Conservation (phyloP, 331 rosid species). For the Erythrophleum ivorense region DNA sequence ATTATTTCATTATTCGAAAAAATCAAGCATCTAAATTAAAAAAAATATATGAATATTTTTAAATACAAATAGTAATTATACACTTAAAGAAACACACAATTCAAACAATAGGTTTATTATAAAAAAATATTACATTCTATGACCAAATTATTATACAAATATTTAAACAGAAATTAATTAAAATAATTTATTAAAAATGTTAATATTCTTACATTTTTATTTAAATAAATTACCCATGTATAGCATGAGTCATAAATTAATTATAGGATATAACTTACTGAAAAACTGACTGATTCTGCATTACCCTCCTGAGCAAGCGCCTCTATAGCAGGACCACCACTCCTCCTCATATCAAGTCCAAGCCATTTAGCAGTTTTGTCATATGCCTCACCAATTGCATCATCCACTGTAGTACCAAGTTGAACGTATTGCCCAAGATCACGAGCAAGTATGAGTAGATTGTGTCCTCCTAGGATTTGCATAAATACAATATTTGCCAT, state of each 20-base stretch:
- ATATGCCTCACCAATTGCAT: constrained; percentile 97
- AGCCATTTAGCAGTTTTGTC: constrained; percentile 99
- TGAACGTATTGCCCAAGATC: constrained; percentile 90
- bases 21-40: background rate
- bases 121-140: background rate
- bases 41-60: background rate
- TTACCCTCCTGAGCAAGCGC: constrained; percentile 89
- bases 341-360: constrained; percentile 92
- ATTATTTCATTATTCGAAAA: background rate
- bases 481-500: constrained; percentile 29
- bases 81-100: background rate
- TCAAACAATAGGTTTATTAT: background rate
- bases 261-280: constrained; percentile 58
- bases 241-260: background rate
- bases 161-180: background rate
- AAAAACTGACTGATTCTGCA: constrained; percentile 72
- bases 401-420: constrained; percentile 97
- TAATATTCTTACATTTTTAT: background rate
- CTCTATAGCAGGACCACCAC: constrained; percentile 98
- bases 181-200: background rate
- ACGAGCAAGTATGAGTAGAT: constrained; percentile 82
- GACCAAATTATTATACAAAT: background rate
- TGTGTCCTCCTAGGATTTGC: constrained; percentile 77
- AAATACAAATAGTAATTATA: background rate
- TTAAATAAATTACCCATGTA: constrained; percentile 5